Evolutionary conservation across 2,329 filamentous ascomycete genomes (phyloP), one percentile per base, ranked within the genome.

Genomic region (Trichoderma endophyticum): DNA sequence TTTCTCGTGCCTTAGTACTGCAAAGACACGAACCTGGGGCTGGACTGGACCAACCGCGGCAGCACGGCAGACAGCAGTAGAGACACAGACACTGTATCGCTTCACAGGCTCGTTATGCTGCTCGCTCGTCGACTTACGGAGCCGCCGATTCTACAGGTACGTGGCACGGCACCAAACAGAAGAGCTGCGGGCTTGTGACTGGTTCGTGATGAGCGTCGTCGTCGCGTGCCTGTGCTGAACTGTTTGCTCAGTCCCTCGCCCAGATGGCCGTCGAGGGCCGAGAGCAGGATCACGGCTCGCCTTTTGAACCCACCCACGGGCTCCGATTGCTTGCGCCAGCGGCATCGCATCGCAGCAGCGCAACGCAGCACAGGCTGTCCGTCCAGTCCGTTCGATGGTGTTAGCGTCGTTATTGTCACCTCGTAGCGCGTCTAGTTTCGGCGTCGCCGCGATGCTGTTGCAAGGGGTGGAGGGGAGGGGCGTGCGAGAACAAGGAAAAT

Each of bases 341-440:
- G 36, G 57, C 66, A 61, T 61, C 56, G 65, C 65, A 48, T 39
- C 26, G 65, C 65, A 68, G 56, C 43, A 32, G 28, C 65, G 65
- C 65, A 60, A 68, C 65, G 54, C 54, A 60, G 54, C 65, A 68
- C 65, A 68, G 57, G 57, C 54, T 59, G 57, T 62, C 67, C 39
- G 21, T 21, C 48, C 67, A 71, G 63, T 51, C 63, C 62, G 70
- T 60, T 60, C 39, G 70, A 59, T 68, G 56, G 63, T 39, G 24
- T 68, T 71, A 71, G 70, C 70, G 70, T 54, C 54, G 54, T 64
- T 62, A 59, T 71, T 71, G 70, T 71, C 70, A 68, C 70, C 48
- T 59, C 65, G 65, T 68, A 68, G 65, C 30, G 30, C 36, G 54
- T 63, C 43, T 66, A 71, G 62, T 71, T 34, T 71, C 70, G 70